Conservation (phyloP, 1,139 yeast genomes). For the Taiozyma sp. region DNA sequence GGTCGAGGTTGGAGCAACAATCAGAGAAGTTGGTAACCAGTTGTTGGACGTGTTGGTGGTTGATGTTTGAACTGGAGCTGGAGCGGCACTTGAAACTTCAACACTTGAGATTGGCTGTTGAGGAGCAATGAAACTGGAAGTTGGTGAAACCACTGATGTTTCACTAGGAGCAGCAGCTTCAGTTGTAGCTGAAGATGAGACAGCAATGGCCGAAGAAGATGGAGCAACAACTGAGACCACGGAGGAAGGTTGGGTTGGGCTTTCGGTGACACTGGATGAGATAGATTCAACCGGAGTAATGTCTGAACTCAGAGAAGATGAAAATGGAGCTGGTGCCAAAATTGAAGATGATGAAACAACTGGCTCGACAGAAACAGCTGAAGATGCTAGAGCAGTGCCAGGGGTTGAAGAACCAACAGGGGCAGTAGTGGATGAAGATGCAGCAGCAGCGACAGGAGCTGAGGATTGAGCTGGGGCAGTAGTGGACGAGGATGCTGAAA, state of each 20-base stretch:
- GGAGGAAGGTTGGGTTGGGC: not conserved
- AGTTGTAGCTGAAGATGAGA: constrained; percentile 1
- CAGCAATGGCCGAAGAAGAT: not conserved
- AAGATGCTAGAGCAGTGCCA: not conserved
- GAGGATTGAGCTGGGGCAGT: not conserved
- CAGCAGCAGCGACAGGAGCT: not conserved
- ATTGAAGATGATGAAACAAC: not conserved
- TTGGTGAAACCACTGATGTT: not conserved
- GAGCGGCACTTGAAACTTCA: not conserved
- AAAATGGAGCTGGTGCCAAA: not conserved
- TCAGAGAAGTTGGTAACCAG: constrained; percentile 31
- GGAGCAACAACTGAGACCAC: not conserved
- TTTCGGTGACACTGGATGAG: not conserved
- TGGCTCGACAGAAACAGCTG: constrained; percentile 1
- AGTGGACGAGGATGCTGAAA: not conserved
- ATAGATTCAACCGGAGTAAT: not conserved
- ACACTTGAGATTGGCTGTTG: not conserved
- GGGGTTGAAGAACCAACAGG: not conserved
- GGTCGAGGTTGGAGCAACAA: constrained; percentile 26
- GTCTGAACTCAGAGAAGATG: not conserved
- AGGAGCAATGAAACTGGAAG: not conserved
- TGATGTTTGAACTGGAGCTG: constrained; percentile 1
- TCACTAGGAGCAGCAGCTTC: not conserved
- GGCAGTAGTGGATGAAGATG: not conserved
- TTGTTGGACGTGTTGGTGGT: constrained; percentile 15